Conservation (phyloP, 352 stramenopile genomes). For the Pythium sp. region DNA sequence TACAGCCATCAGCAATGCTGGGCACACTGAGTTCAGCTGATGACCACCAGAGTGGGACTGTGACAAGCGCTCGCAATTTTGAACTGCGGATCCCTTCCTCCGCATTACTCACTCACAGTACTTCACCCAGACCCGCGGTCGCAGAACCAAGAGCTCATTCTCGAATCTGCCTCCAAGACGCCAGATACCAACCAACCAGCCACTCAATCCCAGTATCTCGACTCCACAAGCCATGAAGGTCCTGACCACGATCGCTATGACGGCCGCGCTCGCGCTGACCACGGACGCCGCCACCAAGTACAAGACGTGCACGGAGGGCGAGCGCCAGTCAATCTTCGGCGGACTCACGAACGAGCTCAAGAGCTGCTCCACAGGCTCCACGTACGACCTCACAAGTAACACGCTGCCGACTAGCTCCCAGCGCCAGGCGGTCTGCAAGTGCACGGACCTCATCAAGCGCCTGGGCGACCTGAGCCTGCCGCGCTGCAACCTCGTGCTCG, state of each 20-base stretch:
- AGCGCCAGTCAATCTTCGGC: constrained; percentile 18
- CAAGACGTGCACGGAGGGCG: constrained; percentile 15
- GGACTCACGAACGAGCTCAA: constrained; percentile 22
- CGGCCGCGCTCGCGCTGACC: constrained; percentile 5
- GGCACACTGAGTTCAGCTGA: neutral
- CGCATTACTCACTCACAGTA: neutral
- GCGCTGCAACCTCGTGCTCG: constrained; percentile 29
- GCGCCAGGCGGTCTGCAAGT: constrained; percentile 31
- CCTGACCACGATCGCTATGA: neutral
- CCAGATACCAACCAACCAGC: neutral
- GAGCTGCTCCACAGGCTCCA: constrained; percentile 20
- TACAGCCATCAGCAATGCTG: neutral
- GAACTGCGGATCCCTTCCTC: neutral
- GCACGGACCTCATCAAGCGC: constrained; percentile 26
- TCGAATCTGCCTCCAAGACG: constrained; percentile 7
- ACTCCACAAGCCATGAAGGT: constrained; percentile 8
- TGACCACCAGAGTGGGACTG: neutral
- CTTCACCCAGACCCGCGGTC: neutral
- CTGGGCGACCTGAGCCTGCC: constrained; percentile 24
- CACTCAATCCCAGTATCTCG: neutral
- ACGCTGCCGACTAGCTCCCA: constrained; percentile 23
- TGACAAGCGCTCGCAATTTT: neutral
- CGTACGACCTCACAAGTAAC: constrained; percentile 25
- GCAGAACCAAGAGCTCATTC: neutral
- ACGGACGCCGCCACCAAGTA: constrained; percentile 8